Percentiles rank a stretch among this genome's conserved stretches.
Evolutionary conservation across 768 basidiomycete species (phyloP).

Genomic region (Boletus sp.): DNA sequence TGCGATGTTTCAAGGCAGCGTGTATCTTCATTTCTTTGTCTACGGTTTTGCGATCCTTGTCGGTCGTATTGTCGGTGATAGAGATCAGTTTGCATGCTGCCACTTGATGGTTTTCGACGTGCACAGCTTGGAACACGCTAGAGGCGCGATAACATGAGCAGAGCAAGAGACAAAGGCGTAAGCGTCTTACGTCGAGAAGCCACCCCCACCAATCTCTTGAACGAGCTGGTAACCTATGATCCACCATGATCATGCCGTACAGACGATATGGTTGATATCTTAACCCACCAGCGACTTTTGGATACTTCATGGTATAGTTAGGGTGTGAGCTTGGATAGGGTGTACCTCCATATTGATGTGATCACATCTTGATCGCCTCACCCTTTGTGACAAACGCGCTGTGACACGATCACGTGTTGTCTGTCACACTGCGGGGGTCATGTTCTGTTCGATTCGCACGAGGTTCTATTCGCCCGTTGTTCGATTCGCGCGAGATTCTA

Average conservation of each 20-base stretch:
- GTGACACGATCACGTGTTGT: slow-evolving; percentile 22
- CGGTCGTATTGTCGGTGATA: slow-evolving; percentile 60
- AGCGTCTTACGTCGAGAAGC: slow-evolving; percentile 68
- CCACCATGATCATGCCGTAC: background rate
- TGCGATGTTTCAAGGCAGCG: slow-evolving; percentile 67
- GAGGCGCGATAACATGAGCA: background rate
- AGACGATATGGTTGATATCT: background rate
- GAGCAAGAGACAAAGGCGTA: background rate
- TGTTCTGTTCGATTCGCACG: too few species aligned
- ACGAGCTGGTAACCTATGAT: slow-evolving; percentile 64
- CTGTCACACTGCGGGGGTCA: background rate
- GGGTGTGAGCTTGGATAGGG: background rate
- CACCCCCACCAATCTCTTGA: slow-evolving; percentile 81
- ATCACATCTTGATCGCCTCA: background rate
- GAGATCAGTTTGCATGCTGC: slow-evolving; percentile 87
- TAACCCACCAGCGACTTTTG: slow-evolving; percentile 30
- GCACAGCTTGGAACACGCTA: slow-evolving; percentile 84
- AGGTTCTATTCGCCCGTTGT: too few species aligned
- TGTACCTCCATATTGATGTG: slow-evolving; percentile 9
- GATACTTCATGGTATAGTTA: slow-evolving; percentile 30
- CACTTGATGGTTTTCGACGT: slow-evolving; percentile 60
- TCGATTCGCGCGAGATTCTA: too few species aligned
- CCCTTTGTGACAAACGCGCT: slow-evolving; percentile 27
- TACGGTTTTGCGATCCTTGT: slow-evolving; percentile 71
- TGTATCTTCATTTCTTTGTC: slow-evolving; percentile 95